Percentiles rank a stretch among this genome's conserved stretches.
phyloP scores from a whole-genome alignment of 192 early-diverging fungal genomes.

The Powellomyces hirtus region DNA sequence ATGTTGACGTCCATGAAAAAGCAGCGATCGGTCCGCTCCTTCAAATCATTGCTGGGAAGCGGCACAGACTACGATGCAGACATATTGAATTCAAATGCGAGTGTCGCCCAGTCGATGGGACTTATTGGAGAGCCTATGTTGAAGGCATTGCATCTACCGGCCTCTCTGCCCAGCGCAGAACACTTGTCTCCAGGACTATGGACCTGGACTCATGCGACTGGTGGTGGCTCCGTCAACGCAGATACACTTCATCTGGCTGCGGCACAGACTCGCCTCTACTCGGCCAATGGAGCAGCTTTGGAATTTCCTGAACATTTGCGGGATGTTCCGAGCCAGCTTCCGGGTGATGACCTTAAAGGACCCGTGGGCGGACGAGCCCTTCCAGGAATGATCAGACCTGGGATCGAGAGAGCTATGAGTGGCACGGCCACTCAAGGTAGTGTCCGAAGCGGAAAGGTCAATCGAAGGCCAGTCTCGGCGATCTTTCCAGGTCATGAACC shows the following conservation, averaged over 20 bases:
- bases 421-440: not conserved
- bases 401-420: not conserved
- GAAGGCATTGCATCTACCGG: constrained; percentile 8
- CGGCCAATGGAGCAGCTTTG: not conserved
- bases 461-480: constrained; percentile 1
- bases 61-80: not conserved
- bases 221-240: not conserved
- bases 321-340: not conserved
- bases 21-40: constrained; percentile 26
- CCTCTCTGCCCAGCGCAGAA: not conserved
- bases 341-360: not conserved
- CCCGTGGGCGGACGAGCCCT: constrained; percentile 8
- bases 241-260: constrained; percentile 1
- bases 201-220: constrained; percentile 4
- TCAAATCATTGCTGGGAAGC: constrained; percentile 10
- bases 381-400: constrained; percentile 2
- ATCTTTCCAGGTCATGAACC: not conserved
- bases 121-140: not conserved
- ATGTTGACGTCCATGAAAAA: constrained; percentile 22
- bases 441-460: not conserved
- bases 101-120: not conserved
- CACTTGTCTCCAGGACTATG: constrained; percentile 10
- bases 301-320: constrained; percentile 15
- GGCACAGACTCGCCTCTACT: constrained; percentile 6
- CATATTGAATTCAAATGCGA: not conserved